Evolutionary conservation across 2,329 filamentous ascomycete genomes (phyloP), one percentile per base, ranked within the genome.

Genomic region (Claviceps sp.): DNA sequence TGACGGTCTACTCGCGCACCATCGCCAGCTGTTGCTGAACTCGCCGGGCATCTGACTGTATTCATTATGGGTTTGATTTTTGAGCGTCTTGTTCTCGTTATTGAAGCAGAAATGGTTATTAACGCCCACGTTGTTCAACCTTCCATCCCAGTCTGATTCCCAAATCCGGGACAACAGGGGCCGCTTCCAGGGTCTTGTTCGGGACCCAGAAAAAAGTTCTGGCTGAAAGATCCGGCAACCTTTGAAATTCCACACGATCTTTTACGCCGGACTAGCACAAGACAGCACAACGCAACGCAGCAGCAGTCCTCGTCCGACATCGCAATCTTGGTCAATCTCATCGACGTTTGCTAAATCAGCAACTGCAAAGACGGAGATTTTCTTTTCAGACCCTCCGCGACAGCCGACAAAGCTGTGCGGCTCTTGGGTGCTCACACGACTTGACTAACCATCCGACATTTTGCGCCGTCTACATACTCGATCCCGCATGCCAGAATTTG

Each of bases 161-260:
- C 34, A 37, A 40, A 10, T 5, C 11, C 19, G 34, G 42, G 24
- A 34, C 22, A 30, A 26, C 26, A 40, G 42, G 49, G 44, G n/a
- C 26, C n/a, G 22, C 13, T 30, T 22, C 14, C 16, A 44, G 42
- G 61, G 60, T 59, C 56, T 60, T 55, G 52, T 47, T 57, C 55
- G 47, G 30, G 56, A 51, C 54, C 58, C 58, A 56, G 57, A 62
- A 63, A 61, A 64, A 64, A 63, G 57, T 59, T 45, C 19, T 45
- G 43, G 22, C 17, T 56, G 54, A 50, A 44, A 40, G 24, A 19
- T 34, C 30, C 22, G 26, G 39, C 37, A 41, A 19, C 19, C 16
- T 22, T 37, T 26, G 46, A 45, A 19, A 38, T 30, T 37, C 41
- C 10, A 48, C 19, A n/a, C 8, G n/a, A 4, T 41, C 16, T 41